Conservation (phyloP, 2,329 filamentous ascomycete genomes). For the Myriosclerotinia curreyana region DNA sequence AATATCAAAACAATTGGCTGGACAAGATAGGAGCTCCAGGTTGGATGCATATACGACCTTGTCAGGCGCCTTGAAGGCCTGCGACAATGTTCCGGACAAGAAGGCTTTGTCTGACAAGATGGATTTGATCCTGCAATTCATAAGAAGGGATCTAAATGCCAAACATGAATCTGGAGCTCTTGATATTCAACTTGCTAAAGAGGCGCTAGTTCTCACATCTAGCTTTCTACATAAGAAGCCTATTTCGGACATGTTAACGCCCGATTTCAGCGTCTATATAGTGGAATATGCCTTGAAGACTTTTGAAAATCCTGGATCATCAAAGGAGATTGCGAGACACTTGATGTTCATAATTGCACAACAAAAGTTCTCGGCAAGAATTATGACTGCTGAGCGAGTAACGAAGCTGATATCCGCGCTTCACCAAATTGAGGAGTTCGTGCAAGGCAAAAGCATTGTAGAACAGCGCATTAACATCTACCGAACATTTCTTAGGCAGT, state of each 20-base stretch:
- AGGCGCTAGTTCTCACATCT: constrained; percentile 73
- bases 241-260: constrained; percentile 67
- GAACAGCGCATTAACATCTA: constrained; percentile 77
- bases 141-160: constrained; percentile 73
- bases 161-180: constrained; percentile 53
- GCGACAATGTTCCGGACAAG: constrained; percentile 75
- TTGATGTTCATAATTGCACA: constrained; percentile 77
- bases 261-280: constrained; percentile 77
- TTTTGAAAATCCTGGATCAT: constrained; percentile 63
- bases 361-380: constrained; percentile 72
- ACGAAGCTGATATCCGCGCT: constrained; percentile 68
- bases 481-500: constrained; percentile 70
- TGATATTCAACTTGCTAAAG: constrained; percentile 70
- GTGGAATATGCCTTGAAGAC: constrained; percentile 75
- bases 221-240: constrained; percentile 72
- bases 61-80: constrained; percentile 71
- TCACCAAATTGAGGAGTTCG: constrained; percentile 67
- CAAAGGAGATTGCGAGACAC: constrained; percentile 76
- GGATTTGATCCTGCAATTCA: constrained; percentile 72
- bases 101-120: constrained; percentile 74
- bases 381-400: constrained; percentile 70
- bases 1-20: constrained; percentile 74
- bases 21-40: constrained; percentile 66
- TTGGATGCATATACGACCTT: constrained; percentile 86
- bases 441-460: constrained; percentile 78